Percentiles rank a stretch among this genome's conserved stretches.
These are phyloP conservation scores for Oryza officinalis DNA, from an alignment of 176 grass and related monocot species.

Conservation along the genomic window DNA sequence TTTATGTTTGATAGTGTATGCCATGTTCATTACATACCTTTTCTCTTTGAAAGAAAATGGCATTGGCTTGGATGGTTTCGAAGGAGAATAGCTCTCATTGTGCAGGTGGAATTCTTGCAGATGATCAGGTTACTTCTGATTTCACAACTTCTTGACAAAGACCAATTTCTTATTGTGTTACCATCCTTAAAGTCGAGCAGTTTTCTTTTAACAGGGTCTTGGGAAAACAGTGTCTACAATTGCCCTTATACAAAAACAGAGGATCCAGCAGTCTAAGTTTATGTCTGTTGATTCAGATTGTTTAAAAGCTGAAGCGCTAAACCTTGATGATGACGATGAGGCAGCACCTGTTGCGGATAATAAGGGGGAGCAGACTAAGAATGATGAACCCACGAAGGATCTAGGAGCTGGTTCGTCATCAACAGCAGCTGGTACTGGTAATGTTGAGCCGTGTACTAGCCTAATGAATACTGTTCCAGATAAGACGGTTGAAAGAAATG, in stretches of 20 bases:
- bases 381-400: constrained; percentile 37
- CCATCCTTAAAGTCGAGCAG: constrained; percentile 37
- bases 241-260: constrained; percentile 92
- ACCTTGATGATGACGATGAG: constrained; percentile 87
- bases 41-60: constrained; percentile 81
- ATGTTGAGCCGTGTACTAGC: constrained; percentile 18
- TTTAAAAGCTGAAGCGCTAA: constrained; percentile 81
- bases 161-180: constrained; percentile 19
- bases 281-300: constrained; percentile 69
- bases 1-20: constrained; percentile 13
- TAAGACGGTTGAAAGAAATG: constrained; percentile 32
- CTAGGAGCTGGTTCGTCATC: constrained; percentile 32
- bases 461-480: constrained; percentile 31
- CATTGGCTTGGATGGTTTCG: constrained; percentile 96
- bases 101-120: constrained; percentile 96
- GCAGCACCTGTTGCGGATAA: constrained; percentile 34
- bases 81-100: constrained; percentile 96
- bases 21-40: constrained; percentile 29
- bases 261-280: constrained; percentile 75
- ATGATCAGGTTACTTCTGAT: constrained; percentile 88
- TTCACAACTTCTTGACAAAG: background rate
- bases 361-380: constrained; percentile 29
- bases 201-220: constrained; percentile 74
- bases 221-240: constrained; percentile 98
- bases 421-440: constrained; percentile 17